phyloP scores from a whole-genome alignment of 1,284 basidiomycete genomes.

The Malassezia restricta region DNA sequence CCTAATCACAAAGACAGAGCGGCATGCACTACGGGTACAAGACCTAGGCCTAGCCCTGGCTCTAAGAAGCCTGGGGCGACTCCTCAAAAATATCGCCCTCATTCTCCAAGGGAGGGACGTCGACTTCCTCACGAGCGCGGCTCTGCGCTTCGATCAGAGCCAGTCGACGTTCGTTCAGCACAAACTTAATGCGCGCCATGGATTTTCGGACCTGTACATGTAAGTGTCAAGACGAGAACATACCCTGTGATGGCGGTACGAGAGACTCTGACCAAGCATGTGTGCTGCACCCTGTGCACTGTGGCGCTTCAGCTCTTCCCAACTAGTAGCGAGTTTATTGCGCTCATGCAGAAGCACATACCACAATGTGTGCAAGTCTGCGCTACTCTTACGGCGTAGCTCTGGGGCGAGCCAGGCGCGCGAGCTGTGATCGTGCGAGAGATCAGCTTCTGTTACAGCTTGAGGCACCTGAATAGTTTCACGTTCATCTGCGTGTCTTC shows the following conservation, averaged over 20 bases:
- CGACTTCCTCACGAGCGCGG: slow-evolving; percentile 1
- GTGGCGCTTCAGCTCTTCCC: slow-evolving; percentile 33
- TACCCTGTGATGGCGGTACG: slow-evolving; percentile 31
- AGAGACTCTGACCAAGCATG: slow-evolving; percentile 26
- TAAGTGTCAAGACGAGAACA: slow-evolving; percentile 6
- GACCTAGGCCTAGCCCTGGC: not conserved
- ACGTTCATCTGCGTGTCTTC: slow-evolving; percentile 16
- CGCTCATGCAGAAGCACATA: slow-evolving; percentile 40
- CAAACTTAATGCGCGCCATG: slow-evolving; percentile 91
- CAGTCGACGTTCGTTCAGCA: slow-evolving; percentile 78
- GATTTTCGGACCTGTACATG: slow-evolving; percentile 67
- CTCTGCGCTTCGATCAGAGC: slow-evolving; percentile 59
- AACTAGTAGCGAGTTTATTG: slow-evolving; percentile 33
- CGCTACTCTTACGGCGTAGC: slow-evolving; percentile 32
- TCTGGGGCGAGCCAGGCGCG: slow-evolving; percentile 38
- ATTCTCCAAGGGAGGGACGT: not conserved
- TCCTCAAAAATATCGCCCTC: slow-evolving; percentile 12
- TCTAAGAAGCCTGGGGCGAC: not conserved
- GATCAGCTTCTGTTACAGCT: slow-evolving; percentile 20
- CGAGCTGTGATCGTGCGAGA: slow-evolving; percentile 20
- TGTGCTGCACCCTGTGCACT: slow-evolving; percentile 23
- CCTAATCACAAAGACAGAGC: not conserved
- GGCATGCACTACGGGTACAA: not conserved
- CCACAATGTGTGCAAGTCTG: slow-evolving; percentile 43
- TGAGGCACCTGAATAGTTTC: slow-evolving; percentile 22